Percentiles rank a stretch among this genome's conserved stretches.
These are phyloP conservation scores for Leishmania mexicana DNA, from an alignment of 208 protist species.

Conservation along the genomic window DNA sequence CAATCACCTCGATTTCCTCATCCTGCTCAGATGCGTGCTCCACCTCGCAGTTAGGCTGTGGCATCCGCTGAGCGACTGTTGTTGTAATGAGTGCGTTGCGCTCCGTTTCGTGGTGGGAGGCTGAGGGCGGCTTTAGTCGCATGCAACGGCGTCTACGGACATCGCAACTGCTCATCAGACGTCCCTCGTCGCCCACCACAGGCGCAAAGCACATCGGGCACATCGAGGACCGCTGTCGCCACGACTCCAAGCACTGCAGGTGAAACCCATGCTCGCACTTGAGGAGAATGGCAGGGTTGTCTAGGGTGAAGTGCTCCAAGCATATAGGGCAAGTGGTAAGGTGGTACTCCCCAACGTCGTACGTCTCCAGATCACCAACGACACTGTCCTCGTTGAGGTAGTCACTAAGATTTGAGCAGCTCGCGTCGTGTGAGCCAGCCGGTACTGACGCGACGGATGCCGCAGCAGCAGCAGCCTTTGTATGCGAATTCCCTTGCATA, in stretches of 20 bases:
- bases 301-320: slow-evolving; percentile 75
- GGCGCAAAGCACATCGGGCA: slow-evolving; percentile 68
- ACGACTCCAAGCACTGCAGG: slow-evolving; percentile 80
- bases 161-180: slow-evolving; percentile 50
- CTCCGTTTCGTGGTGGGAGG: background rate
- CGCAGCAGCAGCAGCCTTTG: background rate
- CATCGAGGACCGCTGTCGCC: slow-evolving; percentile 64
- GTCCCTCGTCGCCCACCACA: slow-evolving; percentile 44
- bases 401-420: slow-evolving; percentile 30
- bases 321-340: slow-evolving; percentile 79
- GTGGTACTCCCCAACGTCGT: slow-evolving; percentile 72
- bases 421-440: slow-evolving; percentile 10
- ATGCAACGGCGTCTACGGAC: slow-evolving; percentile 37
- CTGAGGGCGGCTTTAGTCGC: background rate
- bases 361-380: slow-evolving; percentile 40
- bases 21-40: slow-evolving; percentile 5
- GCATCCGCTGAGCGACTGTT: background rate
- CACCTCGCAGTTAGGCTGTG: slow-evolving; percentile 2
- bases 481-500: background rate
- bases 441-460: background rate
- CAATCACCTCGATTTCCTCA: slow-evolving; percentile 23
- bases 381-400: slow-evolving; percentile 18
- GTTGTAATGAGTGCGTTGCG: slow-evolving; percentile 2
- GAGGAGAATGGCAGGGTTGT: slow-evolving; percentile 82
- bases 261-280: slow-evolving; percentile 82